Base-by-base conservation (phyloP, 2,329 filamentous ascomycete genomes). In the Colletotrichum sp. region DNA sequence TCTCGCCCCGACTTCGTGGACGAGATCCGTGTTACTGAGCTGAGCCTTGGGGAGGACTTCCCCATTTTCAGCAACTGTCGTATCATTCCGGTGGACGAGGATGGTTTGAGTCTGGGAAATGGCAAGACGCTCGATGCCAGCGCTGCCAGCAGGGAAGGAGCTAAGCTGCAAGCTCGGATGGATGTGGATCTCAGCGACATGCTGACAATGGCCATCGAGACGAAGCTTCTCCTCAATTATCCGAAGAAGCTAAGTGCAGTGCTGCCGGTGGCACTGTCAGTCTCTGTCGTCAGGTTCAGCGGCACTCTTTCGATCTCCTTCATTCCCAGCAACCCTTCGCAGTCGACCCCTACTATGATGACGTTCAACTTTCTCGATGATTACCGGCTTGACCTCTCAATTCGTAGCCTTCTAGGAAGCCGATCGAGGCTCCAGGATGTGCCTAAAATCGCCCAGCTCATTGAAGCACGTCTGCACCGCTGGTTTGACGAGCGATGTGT, bases 11-110 rank as follows among this genome's bases (percentile, higher is more conserved):
- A 96, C 79, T 99, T 98, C 84, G 89, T 99, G 36, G 96, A 98
- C 83, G 95, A 97, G 82, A 99, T 99, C 78, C 94, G 93, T 30
- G 95, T 99, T 70, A 98, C 96, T 4, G 96, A 99, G 85, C 92
- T 99, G 76, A 98, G 94, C 67, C 88, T 99, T 6, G 97, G 97
- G 34, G 97, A 99, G 81, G 97, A 99, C 81, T 99, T 99, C 79
- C 97, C 97, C 32, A 99, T 99, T 69, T 98, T 99, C 85, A 98
- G 96, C 87, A 99, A 99, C 84, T 99, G 97, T 82, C 93, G 97
- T 75, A 94, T 99, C 71, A 98, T 98, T 77, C 95, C 96, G 3
- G 95, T 98, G 0, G 94, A 95, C 80, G 95, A 96, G 79, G 94
- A 96, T 84, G 94, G 94, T 1, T 84, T 93, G 44, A 89, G 87